Base-by-base conservation (phyloP, 495 filamentous ascomycete species). In the Penicillium canariense region DNA sequence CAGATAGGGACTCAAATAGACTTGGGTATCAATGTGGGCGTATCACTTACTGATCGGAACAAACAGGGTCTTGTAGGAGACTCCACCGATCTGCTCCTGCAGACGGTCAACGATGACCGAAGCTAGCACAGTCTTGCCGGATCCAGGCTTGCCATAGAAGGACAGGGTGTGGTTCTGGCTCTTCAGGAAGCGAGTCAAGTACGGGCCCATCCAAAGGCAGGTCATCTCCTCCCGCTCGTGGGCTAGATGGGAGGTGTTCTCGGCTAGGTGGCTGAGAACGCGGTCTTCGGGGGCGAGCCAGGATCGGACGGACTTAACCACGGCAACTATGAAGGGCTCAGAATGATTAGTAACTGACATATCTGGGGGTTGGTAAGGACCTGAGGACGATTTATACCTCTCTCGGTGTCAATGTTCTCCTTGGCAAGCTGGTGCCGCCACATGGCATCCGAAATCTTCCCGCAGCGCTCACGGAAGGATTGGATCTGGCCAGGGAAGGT, bases 161-260 rank as follows among this genome's bases (percentile, higher is more conserved):
- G 65, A 62, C 14, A 75, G 55, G 26, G 62, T 55, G 45, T 52
- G 60, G 5, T 61, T 55, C 15, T 63, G 28, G 10, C 60, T 66
- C 50, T 72, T 75, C n/a, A 75, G 45, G 49, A 75, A 75, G 25
- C 62, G 64, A 36, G 64, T 61, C 50, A 73, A 49, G 26, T 69
- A 69, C 5, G 68, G 62, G 8, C 52, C 53, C 54, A 73, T 46
- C 72, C 70, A 75, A 30, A 72, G 60, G 47, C 68, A 75, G 47
- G 70, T 75, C 50, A 70, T 61, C 47, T 75, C 70, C 54, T 70
- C 70, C 4, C 72, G 70, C 48, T 75, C 68, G 15, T 73, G 72
- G 25, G 70, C 70, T n/a, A 75, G 66, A 12, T 72, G 64, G 2
- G 70, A 72, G 46, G 57, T 63, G 44, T 61, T 72, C 31, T 75